Conservation (phyloP, 2,329 filamentous ascomycete species). For the Myriosclerotinia curreyana region DNA sequence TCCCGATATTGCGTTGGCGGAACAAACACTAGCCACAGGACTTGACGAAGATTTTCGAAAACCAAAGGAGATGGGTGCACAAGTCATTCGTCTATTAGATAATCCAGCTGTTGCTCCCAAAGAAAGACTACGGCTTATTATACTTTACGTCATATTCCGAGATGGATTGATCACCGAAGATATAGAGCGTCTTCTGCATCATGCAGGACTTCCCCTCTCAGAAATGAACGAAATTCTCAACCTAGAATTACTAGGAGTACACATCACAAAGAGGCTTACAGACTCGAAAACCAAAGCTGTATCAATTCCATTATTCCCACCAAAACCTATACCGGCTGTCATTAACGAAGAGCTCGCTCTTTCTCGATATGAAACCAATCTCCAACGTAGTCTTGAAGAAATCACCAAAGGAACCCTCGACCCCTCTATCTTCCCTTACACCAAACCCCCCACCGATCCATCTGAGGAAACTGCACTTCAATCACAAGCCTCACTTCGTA, state of each 20-base stretch:
- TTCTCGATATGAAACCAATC: slow-evolving; percentile 78
- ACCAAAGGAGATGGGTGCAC: slow-evolving; percentile 82
- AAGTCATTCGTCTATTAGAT: slow-evolving; percentile 83
- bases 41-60: slow-evolving; percentile 90
- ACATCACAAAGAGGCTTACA: slow-evolving; percentile 69
- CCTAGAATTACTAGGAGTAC: slow-evolving; percentile 77
- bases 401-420: slow-evolving; percentile 67
- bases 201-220: slow-evolving; percentile 72
- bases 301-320: slow-evolving; percentile 66
- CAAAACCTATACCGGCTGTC: slow-evolving; percentile 55
- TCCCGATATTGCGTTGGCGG: slow-evolving; percentile 79
- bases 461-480: slow-evolving; percentile 56
- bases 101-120: slow-evolving; percentile 68
- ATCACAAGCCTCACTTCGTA: slow-evolving; percentile 73
- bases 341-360: slow-evolving; percentile 74
- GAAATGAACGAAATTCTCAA: slow-evolving; percentile 74
- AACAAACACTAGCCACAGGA: slow-evolving; percentile 89
- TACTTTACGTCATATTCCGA: slow-evolving; percentile 81
- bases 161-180: slow-evolving; percentile 83
- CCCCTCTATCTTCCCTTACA: slow-evolving; percentile 65
- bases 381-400: slow-evolving; percentile 82
- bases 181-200: slow-evolving; percentile 76
- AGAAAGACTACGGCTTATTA: slow-evolving; percentile 80
- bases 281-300: slow-evolving; percentile 61
- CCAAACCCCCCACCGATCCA: slow-evolving; percentile 64